Conservation (phyloP, 78 protist genomes). For the Dictyostelium discoideum region DNA sequence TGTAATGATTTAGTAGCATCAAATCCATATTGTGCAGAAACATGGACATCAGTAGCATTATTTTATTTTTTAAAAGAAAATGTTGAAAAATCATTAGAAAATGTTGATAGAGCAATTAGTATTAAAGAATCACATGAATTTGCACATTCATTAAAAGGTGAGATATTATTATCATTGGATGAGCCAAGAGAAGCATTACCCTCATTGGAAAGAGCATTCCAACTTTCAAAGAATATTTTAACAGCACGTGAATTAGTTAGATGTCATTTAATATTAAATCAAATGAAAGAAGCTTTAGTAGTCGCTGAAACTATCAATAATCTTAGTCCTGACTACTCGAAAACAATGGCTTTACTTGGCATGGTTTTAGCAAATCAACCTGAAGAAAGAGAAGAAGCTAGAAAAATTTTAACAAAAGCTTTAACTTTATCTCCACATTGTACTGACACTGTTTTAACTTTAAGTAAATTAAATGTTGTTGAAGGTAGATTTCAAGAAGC, state of each 20-base stretch:
- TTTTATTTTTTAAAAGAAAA: conserved; percentile 56
- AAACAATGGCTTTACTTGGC: conserved; percentile 66
- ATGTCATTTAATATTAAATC: conserved; percentile 71
- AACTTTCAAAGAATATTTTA: conserved; percentile 54
- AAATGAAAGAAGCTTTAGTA: conserved; percentile 30
- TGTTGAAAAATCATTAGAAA: conserved; percentile 57
- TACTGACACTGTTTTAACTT: conserved; percentile 61
- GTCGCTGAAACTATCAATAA: conserved; percentile 41
- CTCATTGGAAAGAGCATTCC: conserved; percentile 57
- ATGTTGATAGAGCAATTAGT: conserved; percentile 60
- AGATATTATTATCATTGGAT: conserved; percentile 46
- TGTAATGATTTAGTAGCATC: conserved; percentile 48
- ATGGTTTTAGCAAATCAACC: conserved; percentile 81
- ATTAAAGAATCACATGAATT: conserved; percentile 37
- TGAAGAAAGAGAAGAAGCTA: conserved; percentile 60
- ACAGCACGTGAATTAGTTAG: conserved; percentile 70
- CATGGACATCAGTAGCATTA: conserved; percentile 71
- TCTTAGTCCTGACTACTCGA: conserved; percentile 52
- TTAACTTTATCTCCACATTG: conserved; percentile 52
- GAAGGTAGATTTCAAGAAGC: conserved; percentile 78
- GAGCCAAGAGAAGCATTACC: conserved; percentile 69
- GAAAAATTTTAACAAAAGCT: conserved; percentile 43
- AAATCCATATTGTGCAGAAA: conserved; percentile 34
- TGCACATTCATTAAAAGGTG: conserved; percentile 71
- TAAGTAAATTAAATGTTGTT: conserved; percentile 64